Percentiles rank a stretch among this genome's conserved stretches.
Evolutionary conservation across 2,329 filamentous ascomycete genomes (phyloP).

Genomic region (Pyrenochaeta sp.): DNA sequence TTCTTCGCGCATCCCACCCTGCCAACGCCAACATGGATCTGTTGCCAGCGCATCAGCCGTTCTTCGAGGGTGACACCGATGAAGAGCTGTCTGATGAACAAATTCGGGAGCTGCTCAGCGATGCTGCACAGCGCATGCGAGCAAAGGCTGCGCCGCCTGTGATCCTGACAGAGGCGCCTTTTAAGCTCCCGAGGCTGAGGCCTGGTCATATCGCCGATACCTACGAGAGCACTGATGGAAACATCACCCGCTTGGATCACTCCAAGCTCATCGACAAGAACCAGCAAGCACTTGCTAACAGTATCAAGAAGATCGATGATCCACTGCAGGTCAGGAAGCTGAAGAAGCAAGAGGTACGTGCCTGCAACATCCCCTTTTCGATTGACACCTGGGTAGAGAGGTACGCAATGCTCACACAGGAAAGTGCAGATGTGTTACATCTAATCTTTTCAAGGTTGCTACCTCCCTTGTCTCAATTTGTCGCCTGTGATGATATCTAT

Average conservation of each 20-base stretch:
- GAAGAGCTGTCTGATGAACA: slow-evolving; percentile 69
- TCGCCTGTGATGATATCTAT: slow-evolving; percentile 78
- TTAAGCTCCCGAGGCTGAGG: slow-evolving; percentile 62
- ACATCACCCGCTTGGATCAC: slow-evolving; percentile 63
- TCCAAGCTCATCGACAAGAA: slow-evolving; percentile 59
- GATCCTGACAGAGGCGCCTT: slow-evolving; percentile 36
- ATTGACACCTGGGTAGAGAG: background rate
- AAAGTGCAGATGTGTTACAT: background rate
- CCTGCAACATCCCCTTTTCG: background rate
- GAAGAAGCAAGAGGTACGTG: slow-evolving; percentile 61
- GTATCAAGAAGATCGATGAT: slow-evolving; percentile 63
- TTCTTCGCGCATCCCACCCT: slow-evolving; percentile 29
- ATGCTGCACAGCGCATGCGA: slow-evolving; percentile 68
- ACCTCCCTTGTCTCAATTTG: background rate
- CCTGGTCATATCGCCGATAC: slow-evolving; percentile 58
- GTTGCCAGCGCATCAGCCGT: slow-evolving; percentile 47
- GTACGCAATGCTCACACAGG: background rate
- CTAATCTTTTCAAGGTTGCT: slow-evolving; percentile 16
- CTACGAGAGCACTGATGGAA: slow-evolving; percentile 63
- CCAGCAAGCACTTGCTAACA: slow-evolving; percentile 57
- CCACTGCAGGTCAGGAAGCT: slow-evolving; percentile 58
- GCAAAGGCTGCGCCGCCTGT: slow-evolving; percentile 49
- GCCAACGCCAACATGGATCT: slow-evolving; percentile 45
- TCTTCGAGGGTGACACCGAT: slow-evolving; percentile 44
- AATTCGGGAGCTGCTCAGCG: slow-evolving; percentile 68